phyloP scores from a whole-genome alignment of 176 grass and related monocot species.

The Raddia guianensis region DNA sequence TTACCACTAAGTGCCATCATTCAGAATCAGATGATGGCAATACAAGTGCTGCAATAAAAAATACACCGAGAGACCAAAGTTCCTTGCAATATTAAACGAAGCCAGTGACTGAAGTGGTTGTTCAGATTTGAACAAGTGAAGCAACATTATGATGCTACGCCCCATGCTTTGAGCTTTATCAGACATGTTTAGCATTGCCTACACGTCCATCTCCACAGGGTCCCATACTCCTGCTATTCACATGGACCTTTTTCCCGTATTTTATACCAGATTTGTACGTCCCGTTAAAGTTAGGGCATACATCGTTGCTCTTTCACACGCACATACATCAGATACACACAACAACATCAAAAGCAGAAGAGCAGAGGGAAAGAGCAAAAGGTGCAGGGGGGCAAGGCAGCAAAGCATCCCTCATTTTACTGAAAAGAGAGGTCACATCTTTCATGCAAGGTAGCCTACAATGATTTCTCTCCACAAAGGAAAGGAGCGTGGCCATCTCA shows the following conservation, averaged over 20 bases:
- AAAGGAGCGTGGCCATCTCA: conserved; percentile 4
- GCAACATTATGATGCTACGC: conserved; percentile 23
- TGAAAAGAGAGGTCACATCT: conserved; percentile 66
- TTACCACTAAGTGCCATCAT: conserved; percentile 33
- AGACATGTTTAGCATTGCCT: conserved; percentile 12
- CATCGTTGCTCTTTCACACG: conserved; percentile 26
- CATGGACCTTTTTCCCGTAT: neutral
- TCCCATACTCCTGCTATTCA: neutral
- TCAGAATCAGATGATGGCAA: conserved; percentile 11
- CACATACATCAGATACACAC: neutral
- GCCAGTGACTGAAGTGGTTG: conserved; percentile 29
- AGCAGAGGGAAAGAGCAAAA: conserved; percentile 27
- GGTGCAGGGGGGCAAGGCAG: conserved; percentile 16
- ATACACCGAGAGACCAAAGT: neutral
- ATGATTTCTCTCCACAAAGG: conserved; percentile 48
- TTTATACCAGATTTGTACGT: conserved; percentile 27
- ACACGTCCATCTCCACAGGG: neutral
- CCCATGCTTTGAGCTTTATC: conserved; percentile 38
- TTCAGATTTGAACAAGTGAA: conserved; percentile 28
- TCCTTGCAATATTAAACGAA: neutral
- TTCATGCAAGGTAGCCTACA: conserved; percentile 45
- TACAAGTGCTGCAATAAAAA: neutral
- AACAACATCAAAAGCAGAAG: conserved; percentile 23
- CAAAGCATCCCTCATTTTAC: conserved; percentile 57
- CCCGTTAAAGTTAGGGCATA: neutral